These are phyloP conservation scores for Erythrophleum fordii DNA, from an alignment of 306 rosid genomes.

Conservation along the genomic window DNA sequence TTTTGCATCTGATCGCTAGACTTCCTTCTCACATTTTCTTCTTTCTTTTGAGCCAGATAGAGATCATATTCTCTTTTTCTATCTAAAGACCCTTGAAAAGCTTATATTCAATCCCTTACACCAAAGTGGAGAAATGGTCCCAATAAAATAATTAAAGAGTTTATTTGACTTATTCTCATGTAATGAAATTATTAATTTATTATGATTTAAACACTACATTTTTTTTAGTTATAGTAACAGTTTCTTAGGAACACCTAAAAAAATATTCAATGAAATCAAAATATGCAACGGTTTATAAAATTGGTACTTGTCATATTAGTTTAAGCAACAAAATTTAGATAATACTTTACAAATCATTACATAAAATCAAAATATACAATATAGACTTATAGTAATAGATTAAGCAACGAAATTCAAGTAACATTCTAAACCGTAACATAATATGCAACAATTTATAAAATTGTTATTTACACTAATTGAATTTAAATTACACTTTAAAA, in stretches of 20 bases:
- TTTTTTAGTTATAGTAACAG: background rate
- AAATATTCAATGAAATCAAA: background rate
- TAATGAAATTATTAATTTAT: background rate
- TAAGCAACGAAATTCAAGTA: no score
- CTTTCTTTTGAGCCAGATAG: background rate
- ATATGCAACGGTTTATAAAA: background rate
- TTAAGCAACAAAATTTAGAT: no score
- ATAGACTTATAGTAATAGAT: no score
- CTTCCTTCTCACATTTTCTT: slow-evolving; percentile 5
- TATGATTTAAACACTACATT: background rate
- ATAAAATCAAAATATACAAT: no score
- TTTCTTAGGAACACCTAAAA: background rate
- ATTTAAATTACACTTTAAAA: no score
- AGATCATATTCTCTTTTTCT: slow-evolving; percentile 27
- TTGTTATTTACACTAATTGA: no score
- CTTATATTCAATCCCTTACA: background rate
- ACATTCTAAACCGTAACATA: no score
- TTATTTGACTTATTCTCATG: background rate
- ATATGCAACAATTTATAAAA: no score
- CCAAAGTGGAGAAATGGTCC: background rate
- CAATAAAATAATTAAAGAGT: background rate
- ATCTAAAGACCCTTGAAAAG: background rate
- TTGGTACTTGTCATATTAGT: no score
- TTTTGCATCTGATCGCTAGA: slow-evolving; percentile 6
- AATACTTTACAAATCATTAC: no score